Evolutionary conservation across 208 protist genomes (phyloP).

Genomic region (Acanthamoeba healyi): DNA sequence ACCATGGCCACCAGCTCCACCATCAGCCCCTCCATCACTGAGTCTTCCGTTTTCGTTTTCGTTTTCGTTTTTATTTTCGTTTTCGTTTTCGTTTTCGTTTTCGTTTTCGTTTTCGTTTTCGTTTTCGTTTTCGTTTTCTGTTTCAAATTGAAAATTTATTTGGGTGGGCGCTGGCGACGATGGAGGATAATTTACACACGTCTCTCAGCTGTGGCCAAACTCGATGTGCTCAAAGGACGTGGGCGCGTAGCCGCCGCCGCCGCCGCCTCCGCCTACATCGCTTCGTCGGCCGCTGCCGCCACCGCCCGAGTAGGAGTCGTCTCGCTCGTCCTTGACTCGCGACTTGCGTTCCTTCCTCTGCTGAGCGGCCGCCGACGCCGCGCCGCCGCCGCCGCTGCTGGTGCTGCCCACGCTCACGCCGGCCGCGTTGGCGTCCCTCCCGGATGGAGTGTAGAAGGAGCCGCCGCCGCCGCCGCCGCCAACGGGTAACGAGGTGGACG

Average conservation of each 20-base stretch:
- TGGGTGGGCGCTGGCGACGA: too few species aligned
- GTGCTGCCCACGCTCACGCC: background rate
- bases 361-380: background rate
- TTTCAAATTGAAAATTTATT: too few species aligned
- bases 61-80: too few species aligned
- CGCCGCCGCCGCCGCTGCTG: too few species aligned
- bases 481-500: background rate
- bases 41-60: too few species aligned
- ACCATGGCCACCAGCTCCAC: too few species aligned
- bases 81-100: too few species aligned
- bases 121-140: too few species aligned
- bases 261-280: background rate
- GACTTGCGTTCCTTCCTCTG: background rate
- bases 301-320: background rate
- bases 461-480: too few species aligned
- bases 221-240: constrained; percentile 37
- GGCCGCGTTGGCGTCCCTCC: background rate
- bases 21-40: too few species aligned
- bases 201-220: background rate
- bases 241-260: background rate
- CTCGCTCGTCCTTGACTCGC: background rate
- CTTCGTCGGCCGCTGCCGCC: background rate
- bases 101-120: too few species aligned
- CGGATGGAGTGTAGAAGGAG: background rate
- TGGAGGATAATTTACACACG: too few species aligned